Evolutionary conservation across 2,329 filamentous ascomycete genomes (phyloP).

Genomic region (Davidsoniella eucalypti): DNA sequence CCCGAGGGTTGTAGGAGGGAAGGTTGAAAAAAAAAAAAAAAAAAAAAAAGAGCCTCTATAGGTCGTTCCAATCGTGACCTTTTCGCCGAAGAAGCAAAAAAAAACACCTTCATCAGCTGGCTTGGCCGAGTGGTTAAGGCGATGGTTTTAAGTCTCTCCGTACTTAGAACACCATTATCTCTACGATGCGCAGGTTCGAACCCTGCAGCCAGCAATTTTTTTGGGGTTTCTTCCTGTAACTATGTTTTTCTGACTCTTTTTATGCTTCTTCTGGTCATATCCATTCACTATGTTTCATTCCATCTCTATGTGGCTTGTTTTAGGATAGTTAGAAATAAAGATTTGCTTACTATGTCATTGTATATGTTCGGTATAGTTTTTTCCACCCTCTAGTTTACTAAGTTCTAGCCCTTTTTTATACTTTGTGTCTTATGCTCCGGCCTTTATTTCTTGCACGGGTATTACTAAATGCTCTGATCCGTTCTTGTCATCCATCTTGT

Average conservation of each 20-base stretch:
- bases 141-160: conserved; percentile 11
- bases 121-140: conserved; percentile 12
- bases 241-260: background rate
- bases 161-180: conserved; percentile 11
- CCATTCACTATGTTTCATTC: too few species aligned
- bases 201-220: conserved; percentile 10
- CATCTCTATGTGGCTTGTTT: too few species aligned
- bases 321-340: too few species aligned
- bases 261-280: too few species aligned
- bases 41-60: too few species aligned
- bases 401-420: background rate
- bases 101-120: conserved; percentile 2
- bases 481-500: background rate
- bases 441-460: background rate
- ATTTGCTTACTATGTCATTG: background rate
- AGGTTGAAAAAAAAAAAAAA: too few species aligned
- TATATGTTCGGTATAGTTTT: background rate
- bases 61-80: too few species aligned
- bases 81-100: background rate
- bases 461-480: background rate
- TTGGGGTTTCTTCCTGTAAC: background rate
- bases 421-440: background rate
- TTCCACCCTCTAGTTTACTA: background rate
- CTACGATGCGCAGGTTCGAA: conserved; percentile 12
- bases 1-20: too few species aligned